phyloP scores from a whole-genome alignment of 1,284 basidiomycete genomes.

The Cutaneotrichosporon spelunceum region DNA sequence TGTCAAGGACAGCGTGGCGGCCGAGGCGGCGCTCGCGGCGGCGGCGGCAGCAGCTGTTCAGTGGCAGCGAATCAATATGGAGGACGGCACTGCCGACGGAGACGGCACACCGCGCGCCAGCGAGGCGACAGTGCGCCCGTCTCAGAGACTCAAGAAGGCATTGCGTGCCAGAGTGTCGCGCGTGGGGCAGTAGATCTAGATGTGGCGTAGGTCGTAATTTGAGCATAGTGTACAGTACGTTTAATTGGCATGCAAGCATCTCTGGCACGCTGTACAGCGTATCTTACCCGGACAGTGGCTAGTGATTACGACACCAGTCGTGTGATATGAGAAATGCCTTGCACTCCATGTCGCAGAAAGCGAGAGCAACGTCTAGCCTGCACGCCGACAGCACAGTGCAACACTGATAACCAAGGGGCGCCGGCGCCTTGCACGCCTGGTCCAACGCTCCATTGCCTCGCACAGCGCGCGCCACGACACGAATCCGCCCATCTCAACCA shows the following conservation, averaged over 20 bases:
- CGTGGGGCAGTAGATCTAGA: background rate
- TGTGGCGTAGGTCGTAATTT: background rate
- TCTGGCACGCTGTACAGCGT: background rate
- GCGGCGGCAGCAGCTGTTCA: background rate
- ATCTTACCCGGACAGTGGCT: no score
- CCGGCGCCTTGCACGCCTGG: no score
- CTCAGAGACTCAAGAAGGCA: background rate
- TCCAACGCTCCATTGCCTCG: no score
- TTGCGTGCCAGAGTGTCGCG: background rate
- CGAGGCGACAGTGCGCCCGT: conserved; percentile 3
- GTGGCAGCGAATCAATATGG: background rate
- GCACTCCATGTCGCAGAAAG: no score
- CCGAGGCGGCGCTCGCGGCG: conserved; percentile 1
- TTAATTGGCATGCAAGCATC: background rate
- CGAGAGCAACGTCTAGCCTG: no score
- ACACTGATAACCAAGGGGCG: no score
- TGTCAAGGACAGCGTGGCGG: background rate
- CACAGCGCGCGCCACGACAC: no score
- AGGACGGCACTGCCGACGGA: background rate
- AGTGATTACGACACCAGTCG: no score
- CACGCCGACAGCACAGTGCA: no score
- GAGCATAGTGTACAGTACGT: background rate
- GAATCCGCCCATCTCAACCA: no score
- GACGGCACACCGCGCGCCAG: background rate
- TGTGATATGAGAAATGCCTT: no score